Evolutionary conservation across 768 basidiomycete genomes (phyloP).

Genomic region (Asterophora parasitica): DNA sequence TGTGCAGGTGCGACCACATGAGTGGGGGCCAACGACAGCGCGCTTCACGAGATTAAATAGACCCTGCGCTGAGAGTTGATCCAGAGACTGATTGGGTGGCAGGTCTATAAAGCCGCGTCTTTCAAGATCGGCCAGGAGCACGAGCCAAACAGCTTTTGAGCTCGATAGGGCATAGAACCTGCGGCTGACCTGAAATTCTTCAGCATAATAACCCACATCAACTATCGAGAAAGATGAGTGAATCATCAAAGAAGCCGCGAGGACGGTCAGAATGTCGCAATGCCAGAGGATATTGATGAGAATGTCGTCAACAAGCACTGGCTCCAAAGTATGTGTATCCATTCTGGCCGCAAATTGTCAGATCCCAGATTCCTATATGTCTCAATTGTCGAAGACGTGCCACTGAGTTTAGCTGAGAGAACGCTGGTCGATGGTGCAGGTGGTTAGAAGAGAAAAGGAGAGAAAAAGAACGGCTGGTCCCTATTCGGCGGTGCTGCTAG

Average conservation of each 20-base stretch:
- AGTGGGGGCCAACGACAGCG: not conserved
- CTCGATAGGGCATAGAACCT: slow-evolving; percentile 37
- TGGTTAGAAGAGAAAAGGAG: too few relatives aligned
- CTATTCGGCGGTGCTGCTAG: too few relatives aligned
- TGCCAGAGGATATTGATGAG: not conserved
- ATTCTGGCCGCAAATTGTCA: too few relatives aligned
- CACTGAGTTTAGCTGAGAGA: too few relatives aligned
- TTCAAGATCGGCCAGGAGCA: not conserved
- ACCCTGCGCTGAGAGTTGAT: not conserved
- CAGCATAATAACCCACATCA: not conserved
- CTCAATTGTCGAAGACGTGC: too few relatives aligned
- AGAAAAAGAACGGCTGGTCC: too few relatives aligned
- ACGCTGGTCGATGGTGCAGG: too few relatives aligned
- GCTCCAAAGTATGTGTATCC: too few relatives aligned
- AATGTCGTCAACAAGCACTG: slow-evolving; percentile 3
- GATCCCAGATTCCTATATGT: too few relatives aligned
- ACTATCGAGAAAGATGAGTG: not conserved
- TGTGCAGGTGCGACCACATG: too few relatives aligned
- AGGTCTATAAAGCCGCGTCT: slow-evolving; percentile 8
- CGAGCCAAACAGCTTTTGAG: slow-evolving; percentile 24
- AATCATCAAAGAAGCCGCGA: slow-evolving; percentile 1
- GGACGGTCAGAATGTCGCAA: slow-evolving; percentile 6
- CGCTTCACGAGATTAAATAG: slow-evolving; percentile 6
- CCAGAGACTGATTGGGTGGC: not conserved
- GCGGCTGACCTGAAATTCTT: not conserved